These are phyloP conservation scores for Metschnikowia borealis DNA, from an alignment of 805 yeast species.

Conservation along the genomic window DNA sequence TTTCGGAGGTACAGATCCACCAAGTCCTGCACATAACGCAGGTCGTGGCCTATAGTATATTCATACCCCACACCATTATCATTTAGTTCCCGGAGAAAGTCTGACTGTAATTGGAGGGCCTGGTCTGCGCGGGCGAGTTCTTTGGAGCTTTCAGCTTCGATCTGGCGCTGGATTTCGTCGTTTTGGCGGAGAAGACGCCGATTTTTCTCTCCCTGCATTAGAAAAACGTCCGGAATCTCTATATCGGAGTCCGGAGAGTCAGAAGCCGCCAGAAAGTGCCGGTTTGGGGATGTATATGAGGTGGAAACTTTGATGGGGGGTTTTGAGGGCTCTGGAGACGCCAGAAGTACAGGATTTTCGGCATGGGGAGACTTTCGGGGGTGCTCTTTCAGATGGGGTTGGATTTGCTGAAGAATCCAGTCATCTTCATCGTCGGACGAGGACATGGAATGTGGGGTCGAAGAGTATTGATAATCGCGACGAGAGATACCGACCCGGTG, in stretches of 20 bases:
- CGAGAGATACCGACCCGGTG: neutral
- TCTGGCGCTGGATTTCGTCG: conserved; percentile 18
- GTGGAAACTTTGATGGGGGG: neutral
- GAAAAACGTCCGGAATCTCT: conserved; percentile 28
- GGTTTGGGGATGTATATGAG: neutral
- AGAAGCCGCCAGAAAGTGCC: neutral
- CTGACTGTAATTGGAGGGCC: conserved; percentile 11
- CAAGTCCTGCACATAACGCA: conserved; percentile 20
- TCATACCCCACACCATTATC: conserved; percentile 27
- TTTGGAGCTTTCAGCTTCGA: conserved; percentile 18
- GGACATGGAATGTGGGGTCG: neutral
- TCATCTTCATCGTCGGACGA: conserved; percentile 3
- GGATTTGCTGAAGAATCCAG: conserved; percentile 2
- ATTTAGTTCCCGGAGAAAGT: conserved; percentile 25
- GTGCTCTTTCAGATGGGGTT: neutral
- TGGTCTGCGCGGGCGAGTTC: conserved; percentile 11
- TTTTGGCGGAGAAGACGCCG: conserved; percentile 21
- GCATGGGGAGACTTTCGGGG: neutral
- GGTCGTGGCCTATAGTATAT: conserved; percentile 19
- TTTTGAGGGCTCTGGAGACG: neutral
- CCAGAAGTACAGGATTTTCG: neutral
- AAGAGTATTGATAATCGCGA: neutral
- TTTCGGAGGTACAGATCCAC: conserved; percentile 12
- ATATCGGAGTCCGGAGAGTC: conserved; percentile 5
- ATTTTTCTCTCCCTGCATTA: conserved; percentile 26